Percentiles rank a stretch among this genome's conserved stretches.
Conservation (phyloP, 352 stramenopile genomes). For the Achlya hypogyna region DNA sequence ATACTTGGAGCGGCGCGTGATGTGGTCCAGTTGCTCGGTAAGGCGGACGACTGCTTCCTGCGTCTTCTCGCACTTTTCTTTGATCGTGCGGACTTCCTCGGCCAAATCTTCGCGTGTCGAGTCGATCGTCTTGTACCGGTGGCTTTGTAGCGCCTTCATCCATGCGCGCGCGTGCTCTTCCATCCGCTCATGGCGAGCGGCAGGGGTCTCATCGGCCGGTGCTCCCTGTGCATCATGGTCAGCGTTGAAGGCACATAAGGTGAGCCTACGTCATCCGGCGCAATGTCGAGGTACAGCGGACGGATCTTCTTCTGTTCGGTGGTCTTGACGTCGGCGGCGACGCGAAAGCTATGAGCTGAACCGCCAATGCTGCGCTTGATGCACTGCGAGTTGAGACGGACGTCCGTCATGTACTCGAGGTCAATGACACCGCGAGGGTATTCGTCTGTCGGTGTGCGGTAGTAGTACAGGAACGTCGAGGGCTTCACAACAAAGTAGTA, state of each 20-base stretch:
- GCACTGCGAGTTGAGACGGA: conserved; percentile 68
- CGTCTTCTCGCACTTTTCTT: conserved; percentile 17
- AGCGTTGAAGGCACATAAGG: no score
- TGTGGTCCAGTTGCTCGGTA: conserved; percentile 16
- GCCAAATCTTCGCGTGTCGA: conserved; percentile 21
- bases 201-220: not conserved
- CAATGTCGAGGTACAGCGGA: conserved; percentile 58
- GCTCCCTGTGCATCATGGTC: not conserved
- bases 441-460: conserved; percentile 52
- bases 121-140: conserved; percentile 44
- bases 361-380: conserved; percentile 58
- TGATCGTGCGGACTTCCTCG: conserved; percentile 18
- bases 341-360: conserved; percentile 51
- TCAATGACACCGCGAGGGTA: conserved; percentile 67
- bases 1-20: conserved; percentile 19
- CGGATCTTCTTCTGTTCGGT: conserved; percentile 36
- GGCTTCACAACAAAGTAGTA: conserved; percentile 77
- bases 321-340: conserved; percentile 54
- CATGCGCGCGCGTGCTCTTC: conserved; percentile 38
- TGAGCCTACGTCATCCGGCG: conserved; percentile 24
- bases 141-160: conserved; percentile 58
- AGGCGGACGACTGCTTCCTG: conserved; percentile 1
- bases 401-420: conserved; percentile 63
- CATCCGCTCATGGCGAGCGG: not conserved
- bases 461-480: conserved; percentile 77